Percentiles rank a stretch among this genome's conserved stretches.
phyloP scores from a whole-genome alignment of 2,329 filamentous ascomycete species.

The Neofusicoccum kwambonambiense region DNA sequence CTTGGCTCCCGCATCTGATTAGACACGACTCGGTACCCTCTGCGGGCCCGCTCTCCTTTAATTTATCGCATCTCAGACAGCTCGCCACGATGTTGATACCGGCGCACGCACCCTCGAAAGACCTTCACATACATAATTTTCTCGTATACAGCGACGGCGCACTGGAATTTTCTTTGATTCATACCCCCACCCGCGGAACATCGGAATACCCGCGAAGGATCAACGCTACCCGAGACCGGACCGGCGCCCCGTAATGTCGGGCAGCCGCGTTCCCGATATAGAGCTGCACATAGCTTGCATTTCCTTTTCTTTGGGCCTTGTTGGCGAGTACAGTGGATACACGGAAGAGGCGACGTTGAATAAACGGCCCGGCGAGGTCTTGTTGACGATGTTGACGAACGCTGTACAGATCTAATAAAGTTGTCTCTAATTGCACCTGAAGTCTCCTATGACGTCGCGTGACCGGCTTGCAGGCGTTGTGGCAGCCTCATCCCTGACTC shows the following conservation, averaged over 20 bases:
- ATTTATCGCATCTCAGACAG: constrained; percentile 7
- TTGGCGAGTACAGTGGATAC: neutral
- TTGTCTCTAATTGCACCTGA: neutral
- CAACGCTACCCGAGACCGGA: neutral
- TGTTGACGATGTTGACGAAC: neutral
- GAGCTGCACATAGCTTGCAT: neutral
- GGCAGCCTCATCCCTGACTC: neutral
- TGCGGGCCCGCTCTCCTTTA: constrained; percentile 11
- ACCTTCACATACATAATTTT: constrained; percentile 7
- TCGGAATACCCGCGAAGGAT: neutral
- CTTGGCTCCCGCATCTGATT: constrained; percentile 1
- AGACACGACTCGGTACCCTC: neutral
- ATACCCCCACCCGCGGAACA: neutral
- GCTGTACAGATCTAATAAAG: constrained; percentile 5
- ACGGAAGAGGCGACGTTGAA: neutral
- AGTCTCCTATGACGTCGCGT: neutral
- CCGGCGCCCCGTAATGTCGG: neutral
- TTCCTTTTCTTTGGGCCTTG: neutral
- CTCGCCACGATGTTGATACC: constrained; percentile 7
- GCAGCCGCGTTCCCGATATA: neutral
- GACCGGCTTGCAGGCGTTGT: neutral
- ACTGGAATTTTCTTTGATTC: constrained; percentile 9
- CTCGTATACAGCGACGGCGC: constrained; percentile 5
- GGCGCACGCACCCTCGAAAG: neutral
- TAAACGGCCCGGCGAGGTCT: constrained; percentile 6